Evolutionary conservation across 345 rosid genomes (phyloP).

Genomic region (Abelmoschus esculentus): DNA sequence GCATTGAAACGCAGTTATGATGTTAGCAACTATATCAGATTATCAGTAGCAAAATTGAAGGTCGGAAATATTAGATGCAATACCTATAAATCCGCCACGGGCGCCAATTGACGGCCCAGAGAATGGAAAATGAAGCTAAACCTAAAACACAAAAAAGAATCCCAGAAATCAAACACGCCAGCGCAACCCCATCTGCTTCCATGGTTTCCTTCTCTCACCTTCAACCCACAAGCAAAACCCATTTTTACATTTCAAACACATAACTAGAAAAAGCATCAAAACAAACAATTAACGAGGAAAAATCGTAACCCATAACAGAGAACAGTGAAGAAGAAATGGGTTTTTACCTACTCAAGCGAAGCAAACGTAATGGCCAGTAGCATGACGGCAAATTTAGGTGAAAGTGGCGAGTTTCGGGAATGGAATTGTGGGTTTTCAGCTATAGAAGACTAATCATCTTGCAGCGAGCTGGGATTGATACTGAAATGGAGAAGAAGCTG

Average conservation of each 20-base stretch:
- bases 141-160: constrained; percentile 71
- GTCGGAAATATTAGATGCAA: neutral
- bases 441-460: constrained; percentile 25
- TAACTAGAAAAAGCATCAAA: neutral
- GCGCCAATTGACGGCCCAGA: constrained; percentile 97
- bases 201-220: constrained; percentile 62
- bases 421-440: constrained; percentile 11
- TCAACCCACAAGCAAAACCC: constrained; percentile 28
- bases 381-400: constrained; percentile 45
- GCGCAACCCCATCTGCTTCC: constrained; percentile 64
- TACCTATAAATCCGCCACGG: constrained; percentile 99
- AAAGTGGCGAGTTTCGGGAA: constrained; percentile 18
- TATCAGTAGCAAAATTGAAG: neutral
- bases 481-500: neutral
- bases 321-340: constrained; percentile 17
- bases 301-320: constrained; percentile 11
- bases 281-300: neutral
- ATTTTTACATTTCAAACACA: neutral
- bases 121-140: constrained; percentile 71
- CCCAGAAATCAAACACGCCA: constrained; percentile 83
- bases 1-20: neutral
- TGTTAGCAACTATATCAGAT: neutral
- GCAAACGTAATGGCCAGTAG: constrained; percentile 37
- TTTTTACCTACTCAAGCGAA: constrained; percentile 41
- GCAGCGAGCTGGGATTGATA: constrained; percentile 24